phyloP scores from a whole-genome alignment of 371 early-diverging fungal genomes.

The Actinomucor elegans region DNA sequence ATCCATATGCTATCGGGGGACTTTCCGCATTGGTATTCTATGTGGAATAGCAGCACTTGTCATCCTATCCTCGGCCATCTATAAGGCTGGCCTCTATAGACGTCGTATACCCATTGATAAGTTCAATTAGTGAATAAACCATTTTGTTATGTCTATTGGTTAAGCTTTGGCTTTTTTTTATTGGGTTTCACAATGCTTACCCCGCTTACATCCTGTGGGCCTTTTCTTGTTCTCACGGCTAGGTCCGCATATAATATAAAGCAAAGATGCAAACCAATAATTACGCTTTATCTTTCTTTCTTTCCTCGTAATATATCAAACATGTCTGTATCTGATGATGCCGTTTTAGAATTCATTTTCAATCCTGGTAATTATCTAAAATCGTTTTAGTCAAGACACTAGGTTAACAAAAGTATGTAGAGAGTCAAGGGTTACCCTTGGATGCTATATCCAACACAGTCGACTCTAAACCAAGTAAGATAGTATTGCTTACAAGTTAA shows the following conservation, averaged over 20 bases:
- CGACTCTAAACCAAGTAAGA: constrained; percentile 29
- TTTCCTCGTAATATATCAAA: background rate
- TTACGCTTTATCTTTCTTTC: background rate
- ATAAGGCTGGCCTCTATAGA: constrained; percentile 11
- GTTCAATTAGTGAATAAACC: background rate
- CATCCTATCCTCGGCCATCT: constrained; percentile 6
- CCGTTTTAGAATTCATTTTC: constrained; percentile 47
- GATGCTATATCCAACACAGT: constrained; percentile 29
- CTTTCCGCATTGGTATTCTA: constrained; percentile 16
- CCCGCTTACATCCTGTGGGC: constrained; percentile 24
- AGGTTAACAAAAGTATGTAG: constrained; percentile 6
- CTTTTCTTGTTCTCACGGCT: constrained; percentile 17
- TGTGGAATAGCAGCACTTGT: background rate
- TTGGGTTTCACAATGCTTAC: too few species aligned
- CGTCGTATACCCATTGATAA: constrained; percentile 8
- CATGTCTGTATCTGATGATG: constrained; percentile 37
- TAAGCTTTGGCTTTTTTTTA: too few species aligned
- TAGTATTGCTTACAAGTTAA: too few species aligned
- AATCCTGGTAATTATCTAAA: constrained; percentile 36
- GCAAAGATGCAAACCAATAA: background rate
- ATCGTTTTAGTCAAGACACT: background rate
- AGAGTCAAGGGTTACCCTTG: constrained; percentile 39
- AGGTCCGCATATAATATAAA: too few species aligned
- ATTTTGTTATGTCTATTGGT: too few species aligned
- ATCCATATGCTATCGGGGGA: constrained; percentile 9